A percentile compares a stretch with the other conserved stretches of the same genome.
phyloP scores from a whole-genome alignment of 495 filamentous ascomycete genomes.

The Aspergillus bertholletiae region DNA sequence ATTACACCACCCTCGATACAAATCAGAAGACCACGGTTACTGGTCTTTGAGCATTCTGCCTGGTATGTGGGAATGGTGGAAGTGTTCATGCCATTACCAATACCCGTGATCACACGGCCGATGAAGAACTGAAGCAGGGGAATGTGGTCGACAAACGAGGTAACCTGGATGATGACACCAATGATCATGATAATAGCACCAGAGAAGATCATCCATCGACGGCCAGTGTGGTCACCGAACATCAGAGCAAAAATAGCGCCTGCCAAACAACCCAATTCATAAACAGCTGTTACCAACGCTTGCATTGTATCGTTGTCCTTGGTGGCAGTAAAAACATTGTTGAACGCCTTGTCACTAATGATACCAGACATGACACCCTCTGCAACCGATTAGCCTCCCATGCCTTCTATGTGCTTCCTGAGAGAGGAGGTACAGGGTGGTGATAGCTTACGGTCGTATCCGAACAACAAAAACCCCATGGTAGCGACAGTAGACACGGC shows the following conservation, averaged over 20 bases:
- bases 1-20: conserved; percentile 81
- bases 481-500: conserved; percentile 65
- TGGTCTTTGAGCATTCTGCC: conserved; percentile 70
- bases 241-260: conserved; percentile 70
- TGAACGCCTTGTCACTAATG: conserved; percentile 70
- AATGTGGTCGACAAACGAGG: conserved; percentile 43
- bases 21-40: conserved; percentile 76
- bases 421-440: not conserved
- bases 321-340: conserved; percentile 64
- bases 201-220: conserved; percentile 55
- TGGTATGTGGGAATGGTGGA: conserved; percentile 79
- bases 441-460: conserved; percentile 52
- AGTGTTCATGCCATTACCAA: conserved; percentile 78
- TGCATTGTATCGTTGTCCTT: conserved; percentile 67
- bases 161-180: conserved; percentile 73
- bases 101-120: conserved; percentile 68
- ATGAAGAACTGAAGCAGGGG: conserved; percentile 68
- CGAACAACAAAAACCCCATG: conserved; percentile 69
- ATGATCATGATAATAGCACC: conserved; percentile 79
- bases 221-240: conserved; percentile 65
- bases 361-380: conserved; percentile 78
- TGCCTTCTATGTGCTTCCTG: not conserved
- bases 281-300: conserved; percentile 78
- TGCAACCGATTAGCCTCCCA: conserved; percentile 14
- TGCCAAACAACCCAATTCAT: conserved; percentile 71